Conservation (phyloP, 176 grass and related monocot species). For the Triticum monococcum region DNA sequence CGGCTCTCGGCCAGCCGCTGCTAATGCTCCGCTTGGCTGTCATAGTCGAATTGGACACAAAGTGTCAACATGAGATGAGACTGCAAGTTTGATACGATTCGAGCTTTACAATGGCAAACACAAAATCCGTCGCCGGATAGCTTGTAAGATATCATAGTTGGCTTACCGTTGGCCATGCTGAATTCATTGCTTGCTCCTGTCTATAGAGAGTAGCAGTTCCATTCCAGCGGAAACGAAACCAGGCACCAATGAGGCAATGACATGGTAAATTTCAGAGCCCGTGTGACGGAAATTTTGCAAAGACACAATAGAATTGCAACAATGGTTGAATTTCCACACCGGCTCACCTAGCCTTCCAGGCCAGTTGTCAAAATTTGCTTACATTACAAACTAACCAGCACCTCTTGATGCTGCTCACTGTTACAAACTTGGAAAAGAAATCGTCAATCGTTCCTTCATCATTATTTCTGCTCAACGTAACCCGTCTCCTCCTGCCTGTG, state of each 20-base stretch:
- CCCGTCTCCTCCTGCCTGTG: constrained; percentile 16
- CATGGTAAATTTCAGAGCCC: not conserved
- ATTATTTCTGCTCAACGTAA: constrained; percentile 34
- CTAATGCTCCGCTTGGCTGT: not conserved
- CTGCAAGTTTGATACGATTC: not conserved
- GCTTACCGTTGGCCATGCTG: no score
- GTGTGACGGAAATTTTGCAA: not conserved
- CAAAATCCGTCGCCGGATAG: not conserved
- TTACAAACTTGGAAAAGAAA: constrained; percentile 37
- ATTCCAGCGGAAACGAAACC: not conserved
- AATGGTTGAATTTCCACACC: constrained; percentile 19
- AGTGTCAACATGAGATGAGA: constrained; percentile 10
- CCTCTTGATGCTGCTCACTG: not conserved
- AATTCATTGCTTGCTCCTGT: no score
- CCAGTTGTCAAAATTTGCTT: constrained; percentile 37
- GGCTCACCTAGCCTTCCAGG: not conserved
- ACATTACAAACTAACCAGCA: constrained; percentile 30
- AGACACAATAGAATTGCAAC: not conserved
- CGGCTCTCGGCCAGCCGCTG: not conserved
- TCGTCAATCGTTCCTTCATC: not conserved
- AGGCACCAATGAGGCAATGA: not conserved
- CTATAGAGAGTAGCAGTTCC: no score
- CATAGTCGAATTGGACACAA: not conserved
- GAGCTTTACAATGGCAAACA: not conserved
- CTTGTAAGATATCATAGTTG: not conserved